These are phyloP conservation scores for Didymella segeticola DNA, from an alignment of 2,329 filamentous ascomycete species.

Conservation along the genomic window DNA sequence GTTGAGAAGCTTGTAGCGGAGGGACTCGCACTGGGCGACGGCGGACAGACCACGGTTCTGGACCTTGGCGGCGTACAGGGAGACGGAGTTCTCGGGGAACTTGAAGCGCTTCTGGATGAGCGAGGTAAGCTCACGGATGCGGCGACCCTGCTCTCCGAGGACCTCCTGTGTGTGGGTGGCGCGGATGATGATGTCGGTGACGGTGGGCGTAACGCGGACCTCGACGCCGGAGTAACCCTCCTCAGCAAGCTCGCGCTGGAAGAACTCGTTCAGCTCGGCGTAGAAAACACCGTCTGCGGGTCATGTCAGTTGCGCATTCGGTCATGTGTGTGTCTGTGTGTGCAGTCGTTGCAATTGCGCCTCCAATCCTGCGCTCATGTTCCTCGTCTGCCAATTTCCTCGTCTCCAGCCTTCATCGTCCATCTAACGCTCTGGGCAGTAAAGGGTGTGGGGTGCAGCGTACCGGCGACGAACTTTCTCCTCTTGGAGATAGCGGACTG, in stretches of 20 bases:
- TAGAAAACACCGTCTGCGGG: constrained; percentile 94
- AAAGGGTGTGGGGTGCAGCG: constrained; percentile 34
- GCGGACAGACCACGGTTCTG: constrained; percentile 99
- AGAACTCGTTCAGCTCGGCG: constrained; percentile 99
- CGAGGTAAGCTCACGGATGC: constrained; percentile 99
- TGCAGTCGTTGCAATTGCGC: constrained; percentile 20
- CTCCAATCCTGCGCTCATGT: background rate
- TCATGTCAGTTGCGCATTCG: constrained; percentile 30
- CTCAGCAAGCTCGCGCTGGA: constrained; percentile 99
- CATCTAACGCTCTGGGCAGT: constrained; percentile 8
- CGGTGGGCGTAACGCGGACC: constrained; percentile 98
- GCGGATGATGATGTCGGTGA: constrained; percentile 99
- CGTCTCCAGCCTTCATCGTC: constrained; percentile 3
- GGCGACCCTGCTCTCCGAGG: constrained; percentile 98
- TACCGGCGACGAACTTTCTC: constrained; percentile 70
- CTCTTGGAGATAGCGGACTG: constrained; percentile 71
- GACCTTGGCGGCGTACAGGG: constrained; percentile 99
- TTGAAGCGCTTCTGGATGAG: constrained; percentile 99
- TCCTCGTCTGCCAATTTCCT: constrained; percentile 7
- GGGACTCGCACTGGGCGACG: constrained; percentile 99
- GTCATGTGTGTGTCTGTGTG: background rate
- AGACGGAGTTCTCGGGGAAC: constrained; percentile 99
- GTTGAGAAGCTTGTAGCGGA: constrained; percentile 99
- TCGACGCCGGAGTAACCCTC: constrained; percentile 99
- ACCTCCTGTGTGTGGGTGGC: constrained; percentile 99